Percentiles rank a stretch among this genome's conserved stretches.
These are phyloP conservation scores for Tricholoma saponaceum DNA, from an alignment of 768 basidiomycete species.

Conservation along the genomic window DNA sequence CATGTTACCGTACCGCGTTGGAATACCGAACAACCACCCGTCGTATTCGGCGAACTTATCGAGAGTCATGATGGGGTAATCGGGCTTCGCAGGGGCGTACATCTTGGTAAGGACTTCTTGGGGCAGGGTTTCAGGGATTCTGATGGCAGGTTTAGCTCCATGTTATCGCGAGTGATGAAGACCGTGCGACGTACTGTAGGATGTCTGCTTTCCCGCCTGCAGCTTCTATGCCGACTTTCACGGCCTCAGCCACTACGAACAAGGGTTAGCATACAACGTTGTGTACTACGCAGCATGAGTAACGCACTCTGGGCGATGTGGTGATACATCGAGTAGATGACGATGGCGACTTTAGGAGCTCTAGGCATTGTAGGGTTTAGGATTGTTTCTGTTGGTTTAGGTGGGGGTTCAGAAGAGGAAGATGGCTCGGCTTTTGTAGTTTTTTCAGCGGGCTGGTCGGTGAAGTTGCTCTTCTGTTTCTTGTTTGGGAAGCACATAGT, in stretches of 20 bases:
- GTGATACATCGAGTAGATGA: conserved; percentile 74
- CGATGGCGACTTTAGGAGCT: conserved; percentile 57
- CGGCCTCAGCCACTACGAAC: conserved; percentile 54
- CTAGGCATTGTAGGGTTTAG: conserved; percentile 30
- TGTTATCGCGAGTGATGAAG: background rate
- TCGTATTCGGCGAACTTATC: conserved; percentile 55
- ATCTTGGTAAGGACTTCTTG: conserved; percentile 62
- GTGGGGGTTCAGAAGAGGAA: conserved; percentile 12
- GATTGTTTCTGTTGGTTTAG: conserved; percentile 11
- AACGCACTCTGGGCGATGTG: conserved; percentile 64
- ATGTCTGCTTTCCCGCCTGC: conserved; percentile 50
- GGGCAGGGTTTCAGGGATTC: conserved; percentile 77
- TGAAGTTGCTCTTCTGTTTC: conserved; percentile 27
- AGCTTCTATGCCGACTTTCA: conserved; percentile 41
- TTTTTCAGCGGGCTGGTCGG: conserved; percentile 18
- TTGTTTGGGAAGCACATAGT: conserved; percentile 32
- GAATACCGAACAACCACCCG: conserved; percentile 72
- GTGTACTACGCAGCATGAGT: background rate
- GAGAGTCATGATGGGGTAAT: conserved; percentile 65
- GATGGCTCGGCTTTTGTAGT: conserved; percentile 24
- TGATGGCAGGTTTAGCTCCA: conserved; percentile 19
- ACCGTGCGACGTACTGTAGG: conserved; percentile 42
- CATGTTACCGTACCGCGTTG: conserved; percentile 79
- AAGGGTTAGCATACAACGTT: background rate
- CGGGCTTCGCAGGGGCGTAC: conserved; percentile 66